Percentiles rank a stretch among this genome's conserved stretches.
phyloP scores from a whole-genome alignment of 345 rosid genomes.

The Hibiscus trionum region DNA sequence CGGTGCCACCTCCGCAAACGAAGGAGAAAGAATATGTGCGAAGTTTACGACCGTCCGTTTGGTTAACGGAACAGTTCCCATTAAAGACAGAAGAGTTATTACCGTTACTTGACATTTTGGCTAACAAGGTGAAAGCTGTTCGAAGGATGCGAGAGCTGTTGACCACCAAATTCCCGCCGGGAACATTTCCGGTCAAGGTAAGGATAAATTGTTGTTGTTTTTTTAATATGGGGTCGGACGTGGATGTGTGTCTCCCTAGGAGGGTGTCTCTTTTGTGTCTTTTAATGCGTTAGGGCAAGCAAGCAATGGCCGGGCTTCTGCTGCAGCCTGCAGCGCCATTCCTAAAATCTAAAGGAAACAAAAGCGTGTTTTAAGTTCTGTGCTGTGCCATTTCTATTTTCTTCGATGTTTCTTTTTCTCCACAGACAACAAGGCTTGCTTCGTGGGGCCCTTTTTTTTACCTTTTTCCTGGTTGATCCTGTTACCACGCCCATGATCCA shows the following conservation, averaged over 20 bases:
- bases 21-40: constrained; percentile 82
- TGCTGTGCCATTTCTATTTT: neutral
- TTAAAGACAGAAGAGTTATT: constrained; percentile 79
- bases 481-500: neutral
- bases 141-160: constrained; percentile 80
- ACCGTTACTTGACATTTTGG: constrained; percentile 89
- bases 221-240: constrained; percentile 5
- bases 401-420: constrained; percentile 1
- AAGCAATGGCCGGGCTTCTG: neutral
- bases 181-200: constrained; percentile 96
- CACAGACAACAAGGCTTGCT: neutral
- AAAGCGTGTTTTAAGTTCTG: neutral
- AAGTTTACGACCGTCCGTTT: constrained; percentile 77
- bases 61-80: constrained; percentile 96
- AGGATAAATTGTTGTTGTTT: neutral
- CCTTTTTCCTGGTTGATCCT: neutral
- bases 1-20: constrained; percentile 38
- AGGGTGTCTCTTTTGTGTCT: constrained; percentile 19
- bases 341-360: neutral
- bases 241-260: neutral
- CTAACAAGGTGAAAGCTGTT: constrained; percentile 90
- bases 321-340: neutral
- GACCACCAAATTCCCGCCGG: constrained; percentile 94
- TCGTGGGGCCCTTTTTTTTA: no score
- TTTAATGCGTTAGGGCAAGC: constrained; percentile 13